Evolutionary conservation across 768 basidiomycete species (phyloP), one percentile per base, ranked within the genome.

Genomic region (Hygrophorus russula): DNA sequence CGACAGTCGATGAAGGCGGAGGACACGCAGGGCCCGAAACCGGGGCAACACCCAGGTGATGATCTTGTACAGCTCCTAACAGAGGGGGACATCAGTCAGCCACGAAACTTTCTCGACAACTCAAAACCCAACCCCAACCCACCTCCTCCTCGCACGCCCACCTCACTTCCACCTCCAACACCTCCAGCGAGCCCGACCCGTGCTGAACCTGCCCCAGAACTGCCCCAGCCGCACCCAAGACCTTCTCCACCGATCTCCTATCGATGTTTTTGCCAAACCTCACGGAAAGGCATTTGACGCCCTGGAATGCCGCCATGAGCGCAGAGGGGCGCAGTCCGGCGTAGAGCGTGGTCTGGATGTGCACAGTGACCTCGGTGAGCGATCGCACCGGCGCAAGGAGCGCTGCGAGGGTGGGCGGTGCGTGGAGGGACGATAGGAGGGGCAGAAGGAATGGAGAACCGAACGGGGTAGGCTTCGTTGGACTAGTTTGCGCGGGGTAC

Each of bases 191-290:
- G 47, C 20, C 57, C 55, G 20, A 46, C 43, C 47, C 52, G 52
- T 24, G 44, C 36, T 2, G 20, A n/a, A 49, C 49, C 17, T 56
- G 56, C 4, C 65, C 64, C 4, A 67, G 50, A 12, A 59, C 55
- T 4, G 61, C 59, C 29, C 65, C 66, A 2, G 60, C 64, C 3
- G 70, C 67, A n/a, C 62, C 61, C 29, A 74, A 43, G 7, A 70
- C 59, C 48, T 72, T 73, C 43, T 69, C 71, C 24, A 69, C 59
- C 11, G 70, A 66, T 33, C 72, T 57, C 44, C 59, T 56, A 48
- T 74, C 72, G 12, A 72, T 66, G 17, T 53, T 52, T 15, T 58
- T 53, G 1, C 61, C 56, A 46, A 74, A 72, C 5, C 55, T 49
- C 3, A 74, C 44, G 2, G 54, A 48, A 2, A 73, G 55, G 6